These are phyloP conservation scores for Hypoxylon sp. DNA, from an alignment of 2,329 filamentous ascomycete genomes.

Conservation along the genomic window DNA sequence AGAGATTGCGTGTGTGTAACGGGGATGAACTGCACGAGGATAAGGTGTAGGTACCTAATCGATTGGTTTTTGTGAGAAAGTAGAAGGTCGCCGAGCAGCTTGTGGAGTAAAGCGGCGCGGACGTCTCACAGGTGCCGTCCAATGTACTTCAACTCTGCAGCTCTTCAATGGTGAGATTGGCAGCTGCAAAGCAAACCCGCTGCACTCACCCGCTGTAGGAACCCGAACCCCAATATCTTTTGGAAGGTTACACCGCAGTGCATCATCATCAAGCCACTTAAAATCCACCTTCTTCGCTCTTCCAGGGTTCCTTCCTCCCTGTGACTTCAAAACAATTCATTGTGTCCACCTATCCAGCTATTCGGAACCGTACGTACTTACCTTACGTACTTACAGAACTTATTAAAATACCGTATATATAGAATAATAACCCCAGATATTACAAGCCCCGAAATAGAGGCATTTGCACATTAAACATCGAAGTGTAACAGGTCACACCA, in stretches of 20 bases:
- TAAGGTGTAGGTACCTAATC: too few relatives aligned
- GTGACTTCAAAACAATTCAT: too few relatives aligned
- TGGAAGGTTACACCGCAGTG: not conserved
- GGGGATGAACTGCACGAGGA: not conserved
- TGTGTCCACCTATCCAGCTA: too few relatives aligned
- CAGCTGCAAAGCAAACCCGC: not conserved
- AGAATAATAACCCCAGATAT: not conserved
- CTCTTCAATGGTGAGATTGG: not conserved
- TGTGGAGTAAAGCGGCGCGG: conserved; percentile 1
- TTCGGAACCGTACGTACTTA: too few relatives aligned
- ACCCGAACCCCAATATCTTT: too few relatives aligned
- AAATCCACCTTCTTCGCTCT: too few relatives aligned
- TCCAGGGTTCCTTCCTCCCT: too few relatives aligned
- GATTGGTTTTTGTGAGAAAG: not conserved
- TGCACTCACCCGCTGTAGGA: not conserved
- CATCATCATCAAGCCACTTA: too few relatives aligned
- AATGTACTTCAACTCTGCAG: not conserved
- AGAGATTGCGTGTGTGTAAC: not conserved
- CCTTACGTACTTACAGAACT: not conserved
- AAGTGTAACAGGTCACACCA: not conserved
- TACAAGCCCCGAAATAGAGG: not conserved
- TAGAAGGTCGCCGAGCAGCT: not conserved
- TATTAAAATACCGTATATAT: too few relatives aligned
- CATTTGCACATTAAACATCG: not conserved
- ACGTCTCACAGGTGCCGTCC: not conserved